A percentile compares a stretch with the other conserved stretches of the same genome.
Evolutionary conservation across 2,329 filamentous ascomycete species (phyloP).

Genomic region (Fusarium sp.): DNA sequence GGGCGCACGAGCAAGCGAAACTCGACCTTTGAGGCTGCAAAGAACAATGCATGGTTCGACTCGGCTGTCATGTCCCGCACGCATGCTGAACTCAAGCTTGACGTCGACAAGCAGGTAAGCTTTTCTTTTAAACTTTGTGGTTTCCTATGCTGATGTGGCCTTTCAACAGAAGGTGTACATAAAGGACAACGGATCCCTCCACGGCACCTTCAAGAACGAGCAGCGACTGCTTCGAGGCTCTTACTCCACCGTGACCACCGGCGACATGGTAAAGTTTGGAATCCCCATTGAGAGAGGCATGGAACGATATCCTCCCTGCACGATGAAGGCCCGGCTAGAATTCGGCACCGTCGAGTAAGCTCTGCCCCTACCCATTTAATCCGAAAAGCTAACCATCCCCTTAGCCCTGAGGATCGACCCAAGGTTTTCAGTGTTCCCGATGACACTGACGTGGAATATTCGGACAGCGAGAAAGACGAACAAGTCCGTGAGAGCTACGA

Average conservation of each 20-base stretch:
- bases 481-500: slow-evolving; percentile 42
- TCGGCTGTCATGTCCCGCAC: slow-evolving; percentile 78
- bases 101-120: slow-evolving; percentile 59
- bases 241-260: slow-evolving; percentile 35
- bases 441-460: slow-evolving; percentile 51
- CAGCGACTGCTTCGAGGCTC: slow-evolving; percentile 33
- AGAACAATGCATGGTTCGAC: slow-evolving; percentile 75
- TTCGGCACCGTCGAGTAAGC: slow-evolving; percentile 44
- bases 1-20: slow-evolving; percentile 60
- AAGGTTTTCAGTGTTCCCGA: slow-evolving; percentile 58
- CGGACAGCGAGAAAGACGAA: slow-evolving; percentile 45
- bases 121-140: not conserved
- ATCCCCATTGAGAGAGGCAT: slow-evolving; percentile 50
- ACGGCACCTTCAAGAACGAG: slow-evolving; percentile 64
- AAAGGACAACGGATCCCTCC: slow-evolving; percentile 62
- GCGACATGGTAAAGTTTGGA: slow-evolving; percentile 53
- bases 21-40: slow-evolving; percentile 47
- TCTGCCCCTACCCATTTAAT: not conserved
- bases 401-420: slow-evolving; percentile 44
- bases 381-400: slow-evolving; percentile 25
- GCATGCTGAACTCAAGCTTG: slow-evolving; percentile 68
- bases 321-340: slow-evolving; percentile 50
- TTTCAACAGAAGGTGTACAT: slow-evolving; percentile 57
- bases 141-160: slow-evolving; percentile 31
- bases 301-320: slow-evolving; percentile 53